A percentile compares a stretch with the other conserved stretches of the same genome.
Evolutionary conservation across 306 rosid genomes (phyloP).

Genomic region (Prunus mume): DNA sequence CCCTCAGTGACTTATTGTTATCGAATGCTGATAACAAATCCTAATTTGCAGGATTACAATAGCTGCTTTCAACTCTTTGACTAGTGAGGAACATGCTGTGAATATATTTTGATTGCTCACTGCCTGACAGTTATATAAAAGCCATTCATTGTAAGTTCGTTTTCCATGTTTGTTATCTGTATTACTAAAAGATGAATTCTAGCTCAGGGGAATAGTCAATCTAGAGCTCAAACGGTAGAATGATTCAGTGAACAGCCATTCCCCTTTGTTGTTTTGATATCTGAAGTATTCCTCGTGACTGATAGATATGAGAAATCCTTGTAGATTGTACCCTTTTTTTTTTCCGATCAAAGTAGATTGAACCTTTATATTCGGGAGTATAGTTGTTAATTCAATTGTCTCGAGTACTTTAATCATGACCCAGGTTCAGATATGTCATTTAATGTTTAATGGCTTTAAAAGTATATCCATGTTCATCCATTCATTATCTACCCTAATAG

Average conservation of each 20-base stretch:
- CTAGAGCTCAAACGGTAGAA: slow-evolving; percentile 15
- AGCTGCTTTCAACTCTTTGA: slow-evolving; percentile 54
- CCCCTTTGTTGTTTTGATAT: slow-evolving; percentile 10
- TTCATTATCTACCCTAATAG: not conserved
- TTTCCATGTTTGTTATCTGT: slow-evolving; percentile 1
- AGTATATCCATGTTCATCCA: not conserved
- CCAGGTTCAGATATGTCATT: not conserved
- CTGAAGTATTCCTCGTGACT: not conserved
- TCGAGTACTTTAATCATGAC: not conserved
- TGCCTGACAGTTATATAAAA: slow-evolving; percentile 32
- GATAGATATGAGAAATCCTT: not conserved
- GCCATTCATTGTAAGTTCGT: slow-evolving; percentile 42
- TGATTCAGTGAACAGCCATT: not conserved
- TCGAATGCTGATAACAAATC: slow-evolving; percentile 17
- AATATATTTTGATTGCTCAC: slow-evolving; percentile 37
- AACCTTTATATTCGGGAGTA: not conserved
- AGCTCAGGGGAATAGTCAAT: slow-evolving; percentile 15
- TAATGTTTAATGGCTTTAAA: not conserved
- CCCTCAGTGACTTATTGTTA: not conserved
- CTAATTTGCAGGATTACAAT: slow-evolving; percentile 74
- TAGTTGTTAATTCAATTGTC: not conserved
- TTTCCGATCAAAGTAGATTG: not conserved
- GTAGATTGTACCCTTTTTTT: not conserved
- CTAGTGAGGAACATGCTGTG: slow-evolving; percentile 50
- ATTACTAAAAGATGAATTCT: not conserved